Percentiles rank a stretch among this genome's conserved stretches.
Conservation (phyloP, 176 grass and related monocot genomes). For the Zea luxurians region DNA sequence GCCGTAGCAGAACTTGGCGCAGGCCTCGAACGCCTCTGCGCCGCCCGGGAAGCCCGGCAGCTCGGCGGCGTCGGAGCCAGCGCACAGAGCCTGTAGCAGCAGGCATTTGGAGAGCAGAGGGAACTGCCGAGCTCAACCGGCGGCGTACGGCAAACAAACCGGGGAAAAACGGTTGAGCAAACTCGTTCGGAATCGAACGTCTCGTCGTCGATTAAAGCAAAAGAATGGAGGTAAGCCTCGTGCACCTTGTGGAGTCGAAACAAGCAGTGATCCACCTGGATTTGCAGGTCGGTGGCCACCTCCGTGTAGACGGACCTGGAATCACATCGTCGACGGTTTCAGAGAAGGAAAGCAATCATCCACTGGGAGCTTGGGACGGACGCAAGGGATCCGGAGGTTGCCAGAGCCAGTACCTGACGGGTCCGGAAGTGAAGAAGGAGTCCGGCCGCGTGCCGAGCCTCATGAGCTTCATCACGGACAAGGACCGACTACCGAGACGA, state of each 20-base stretch:
- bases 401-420: constrained; percentile 39
- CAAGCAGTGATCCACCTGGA: constrained; percentile 53
- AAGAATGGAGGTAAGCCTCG: background rate
- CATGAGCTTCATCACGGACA: constrained; percentile 75
- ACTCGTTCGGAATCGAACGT: background rate
- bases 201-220: background rate
- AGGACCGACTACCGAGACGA: background rate
- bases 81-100: constrained; percentile 54
- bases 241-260: constrained; percentile 67
- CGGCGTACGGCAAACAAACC: background rate
- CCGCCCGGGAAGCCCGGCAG: constrained; percentile 60
- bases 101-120: constrained; percentile 77
- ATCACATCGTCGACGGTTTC: background rate
- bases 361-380: background rate
- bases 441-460: constrained; percentile 69
- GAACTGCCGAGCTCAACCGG: constrained; percentile 45
- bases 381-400: background rate
- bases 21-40: constrained; percentile 69
- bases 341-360: background rate
- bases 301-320: constrained; percentile 65
- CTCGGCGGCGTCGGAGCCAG: constrained; percentile 30
- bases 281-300: constrained; percentile 63
- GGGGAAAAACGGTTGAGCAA: no score
- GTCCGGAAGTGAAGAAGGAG: constrained; percentile 64
- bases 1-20: constrained; percentile 86